phyloP scores from a whole-genome alignment of 2,329 filamentous ascomycete genomes.

The Uncinocarpus reesii region DNA sequence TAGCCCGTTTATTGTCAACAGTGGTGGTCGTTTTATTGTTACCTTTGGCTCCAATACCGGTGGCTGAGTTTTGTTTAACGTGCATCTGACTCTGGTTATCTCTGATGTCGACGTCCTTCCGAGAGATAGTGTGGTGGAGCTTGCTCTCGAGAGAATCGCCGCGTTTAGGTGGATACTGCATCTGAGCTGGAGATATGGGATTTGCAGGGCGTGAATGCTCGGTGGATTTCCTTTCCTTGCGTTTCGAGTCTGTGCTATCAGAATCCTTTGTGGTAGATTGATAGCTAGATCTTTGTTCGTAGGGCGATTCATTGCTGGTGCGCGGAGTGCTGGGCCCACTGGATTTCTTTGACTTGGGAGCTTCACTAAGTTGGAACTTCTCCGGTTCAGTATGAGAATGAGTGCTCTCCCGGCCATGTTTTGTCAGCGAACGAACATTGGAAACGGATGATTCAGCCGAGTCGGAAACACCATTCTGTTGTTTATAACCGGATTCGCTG shows the following conservation, averaged over 20 bases:
- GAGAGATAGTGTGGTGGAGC: constrained; percentile 45
- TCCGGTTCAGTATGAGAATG: constrained; percentile 3
- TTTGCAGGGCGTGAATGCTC: not conserved
- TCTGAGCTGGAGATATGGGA: constrained; percentile 14
- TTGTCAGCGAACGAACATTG: not conserved
- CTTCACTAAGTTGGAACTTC: constrained; percentile 3
- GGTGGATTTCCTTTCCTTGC: constrained; percentile 12
- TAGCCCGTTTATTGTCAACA: constrained; percentile 4
- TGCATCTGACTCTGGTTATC: not conserved
- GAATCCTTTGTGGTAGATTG: not conserved
- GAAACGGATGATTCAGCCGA: constrained; percentile 1
- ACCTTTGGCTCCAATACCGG: not conserved
- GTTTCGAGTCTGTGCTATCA: not conserved
- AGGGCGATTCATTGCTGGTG: constrained; percentile 7
- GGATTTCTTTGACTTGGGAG: constrained; percentile 2
- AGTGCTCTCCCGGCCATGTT: not conserved
- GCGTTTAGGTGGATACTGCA: constrained; percentile 42
- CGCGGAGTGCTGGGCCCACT: not conserved
- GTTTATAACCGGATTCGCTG: constrained; percentile 22
- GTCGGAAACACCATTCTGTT: constrained; percentile 21
- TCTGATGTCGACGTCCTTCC: constrained; percentile 50
- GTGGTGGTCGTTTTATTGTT: not conserved
- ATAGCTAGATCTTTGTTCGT: no score
- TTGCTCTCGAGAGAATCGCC: constrained; percentile 50
- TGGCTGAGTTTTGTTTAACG: not conserved